Evolutionary conservation across 352 stramenopile species (phyloP).

Genomic region (Phytophthora meadii): DNA sequence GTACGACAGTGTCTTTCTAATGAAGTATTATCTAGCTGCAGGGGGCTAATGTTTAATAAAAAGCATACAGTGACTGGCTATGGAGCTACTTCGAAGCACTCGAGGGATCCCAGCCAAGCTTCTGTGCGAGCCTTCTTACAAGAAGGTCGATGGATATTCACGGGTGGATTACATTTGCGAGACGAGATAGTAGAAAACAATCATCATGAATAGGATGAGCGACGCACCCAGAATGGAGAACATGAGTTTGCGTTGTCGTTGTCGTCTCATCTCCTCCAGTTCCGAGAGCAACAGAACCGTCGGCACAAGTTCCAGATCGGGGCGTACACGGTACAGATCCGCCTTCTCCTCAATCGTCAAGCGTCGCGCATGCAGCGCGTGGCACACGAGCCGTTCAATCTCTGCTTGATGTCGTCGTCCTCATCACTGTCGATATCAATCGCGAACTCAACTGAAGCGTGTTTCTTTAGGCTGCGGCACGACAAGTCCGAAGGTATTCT

Average conservation of each 20-base stretch:
- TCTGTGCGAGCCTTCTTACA: conserved; percentile 18
- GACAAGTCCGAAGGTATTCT: conserved; percentile 54
- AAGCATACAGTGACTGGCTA: conserved; percentile 26
- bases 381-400: conserved; percentile 36
- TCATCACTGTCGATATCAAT: conserved; percentile 64
- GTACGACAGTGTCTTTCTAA: conserved; percentile 16
- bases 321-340: conserved; percentile 71
- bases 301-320: conserved; percentile 74
- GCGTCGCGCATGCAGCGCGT: conserved; percentile 64
- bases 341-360: conserved; percentile 83
- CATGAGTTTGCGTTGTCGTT: conserved; percentile 71
- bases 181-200: conserved; percentile 85
- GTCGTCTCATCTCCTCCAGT: conserved; percentile 65
- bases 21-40: conserved; percentile 23
- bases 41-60: conserved; percentile 5
- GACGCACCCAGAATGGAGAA: conserved; percentile 70
- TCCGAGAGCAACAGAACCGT: conserved; percentile 66
- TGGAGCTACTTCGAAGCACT: not conserved
- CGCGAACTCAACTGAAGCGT: conserved; percentile 71
- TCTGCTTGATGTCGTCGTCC: conserved; percentile 39
- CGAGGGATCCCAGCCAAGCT: conserved; percentile 3
- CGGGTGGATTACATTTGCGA: conserved; percentile 50
- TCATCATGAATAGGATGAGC: conserved; percentile 75
- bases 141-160: conserved; percentile 12
- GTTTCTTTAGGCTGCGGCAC: conserved; percentile 62